phyloP scores from a whole-genome alignment of 352 stramenopile genomes.

The Globisporangium lucens region DNA sequence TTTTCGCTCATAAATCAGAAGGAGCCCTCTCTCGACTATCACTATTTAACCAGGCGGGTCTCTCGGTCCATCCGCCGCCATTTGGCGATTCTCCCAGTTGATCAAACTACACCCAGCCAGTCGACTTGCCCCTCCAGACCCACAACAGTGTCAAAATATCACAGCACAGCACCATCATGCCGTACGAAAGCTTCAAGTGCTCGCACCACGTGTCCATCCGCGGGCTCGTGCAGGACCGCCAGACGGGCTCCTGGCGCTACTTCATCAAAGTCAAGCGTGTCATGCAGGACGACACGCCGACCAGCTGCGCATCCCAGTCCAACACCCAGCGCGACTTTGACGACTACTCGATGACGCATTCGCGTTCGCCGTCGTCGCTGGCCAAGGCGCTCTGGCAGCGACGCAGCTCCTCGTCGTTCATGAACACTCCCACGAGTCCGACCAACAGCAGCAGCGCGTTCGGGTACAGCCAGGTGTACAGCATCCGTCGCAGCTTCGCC shows the following conservation, averaged over 20 bases:
- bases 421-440: conserved; percentile 3
- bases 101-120: background rate
- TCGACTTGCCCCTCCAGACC: background rate
- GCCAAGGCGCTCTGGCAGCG: conserved; percentile 9
- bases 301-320: background rate
- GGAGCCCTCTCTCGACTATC: background rate
- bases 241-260: conserved; percentile 61
- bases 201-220: conserved; percentile 61
- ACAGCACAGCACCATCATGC: conserved; percentile 29
- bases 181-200: conserved; percentile 72
- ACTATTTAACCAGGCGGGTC: no score
- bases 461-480: conserved; percentile 33
- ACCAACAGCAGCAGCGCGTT: conserved; percentile 5
- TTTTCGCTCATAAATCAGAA: background rate
- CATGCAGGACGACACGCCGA: conserved; percentile 31
- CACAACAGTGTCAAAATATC: background rate
- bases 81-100: background rate
- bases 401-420: conserved; percentile 16
- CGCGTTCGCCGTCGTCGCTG: background rate
- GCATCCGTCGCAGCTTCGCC: conserved; percentile 59
- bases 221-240: conserved; percentile 57
- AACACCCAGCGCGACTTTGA: background rate
- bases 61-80: background rate
- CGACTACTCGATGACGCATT: background rate
- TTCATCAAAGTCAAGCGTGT: conserved; percentile 51